A percentile compares a stretch with the other conserved stretches of the same genome.
Evolutionary conservation across 805 yeast genomes (phyloP).

Genomic region (Candida pseudofarinosa): DNA sequence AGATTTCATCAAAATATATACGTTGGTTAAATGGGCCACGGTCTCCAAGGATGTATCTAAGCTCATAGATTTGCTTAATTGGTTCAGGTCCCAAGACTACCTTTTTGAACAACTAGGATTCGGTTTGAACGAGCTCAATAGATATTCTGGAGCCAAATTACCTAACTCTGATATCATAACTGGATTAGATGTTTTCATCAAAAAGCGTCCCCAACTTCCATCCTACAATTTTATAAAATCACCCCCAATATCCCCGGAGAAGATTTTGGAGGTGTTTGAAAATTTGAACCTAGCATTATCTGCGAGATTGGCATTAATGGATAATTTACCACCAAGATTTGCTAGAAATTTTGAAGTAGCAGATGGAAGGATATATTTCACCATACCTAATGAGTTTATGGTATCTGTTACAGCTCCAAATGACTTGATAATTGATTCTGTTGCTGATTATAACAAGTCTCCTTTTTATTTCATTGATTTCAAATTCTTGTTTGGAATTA

Average conservation of each 20-base stretch:
- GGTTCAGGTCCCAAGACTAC: conserved; percentile 78
- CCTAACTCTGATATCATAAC: conserved; percentile 90
- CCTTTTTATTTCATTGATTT: conserved; percentile 80
- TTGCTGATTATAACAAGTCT: conserved; percentile 42
- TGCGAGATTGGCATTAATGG: conserved; percentile 66
- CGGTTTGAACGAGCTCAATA: conserved; percentile 64
- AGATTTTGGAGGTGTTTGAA: conserved; percentile 56
- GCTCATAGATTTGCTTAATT: conserved; percentile 81
- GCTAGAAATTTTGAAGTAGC: conserved; percentile 53
- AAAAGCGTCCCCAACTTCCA: conserved; percentile 73
- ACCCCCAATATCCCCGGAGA: conserved; percentile 47
- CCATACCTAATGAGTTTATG: conserved; percentile 61
- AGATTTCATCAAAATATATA: conserved; percentile 80
- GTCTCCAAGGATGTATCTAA: conserved; percentile 66
- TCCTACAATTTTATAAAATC: conserved; percentile 54
- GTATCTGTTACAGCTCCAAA: conserved; percentile 67
- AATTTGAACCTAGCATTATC: conserved; percentile 72
- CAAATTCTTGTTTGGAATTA: conserved; percentile 53
- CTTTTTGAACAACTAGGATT: conserved; percentile 57
- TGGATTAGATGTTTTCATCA: conserved; percentile 75
- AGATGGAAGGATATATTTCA: conserved; percentile 73
- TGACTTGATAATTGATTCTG: conserved; percentile 43
- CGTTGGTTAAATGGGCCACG: conserved; percentile 83
- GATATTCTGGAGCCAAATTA: conserved; percentile 81
- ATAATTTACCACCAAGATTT: conserved; percentile 62